Percentiles rank a stretch among this genome's conserved stretches.
These are phyloP conservation scores for Cryptococcus sp. DNA, from an alignment of 1,284 basidiomycete species.

Conservation along the genomic window DNA sequence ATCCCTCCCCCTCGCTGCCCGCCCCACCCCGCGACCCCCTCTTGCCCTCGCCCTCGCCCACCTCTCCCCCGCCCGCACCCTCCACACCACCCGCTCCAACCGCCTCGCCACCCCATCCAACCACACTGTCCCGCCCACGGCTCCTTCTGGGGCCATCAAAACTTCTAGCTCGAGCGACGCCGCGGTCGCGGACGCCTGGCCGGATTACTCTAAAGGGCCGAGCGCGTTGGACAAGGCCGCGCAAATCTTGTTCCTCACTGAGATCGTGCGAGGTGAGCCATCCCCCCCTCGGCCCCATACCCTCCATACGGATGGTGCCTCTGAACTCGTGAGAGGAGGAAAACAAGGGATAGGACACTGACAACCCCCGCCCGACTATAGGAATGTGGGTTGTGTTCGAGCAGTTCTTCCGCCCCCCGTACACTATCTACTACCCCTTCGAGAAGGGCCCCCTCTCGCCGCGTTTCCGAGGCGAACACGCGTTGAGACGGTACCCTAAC, in stretches of 20 bases:
- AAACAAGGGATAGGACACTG: background rate
- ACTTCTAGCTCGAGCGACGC: constrained; percentile 29
- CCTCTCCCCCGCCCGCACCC: constrained; percentile 8
- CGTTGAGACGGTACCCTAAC: constrained; percentile 93
- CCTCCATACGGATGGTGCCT: no score
- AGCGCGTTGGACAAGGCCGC: constrained; percentile 93
- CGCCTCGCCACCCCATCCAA: constrained; percentile 29
- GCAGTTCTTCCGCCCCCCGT: constrained; percentile 92
- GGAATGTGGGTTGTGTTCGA: constrained; percentile 99
- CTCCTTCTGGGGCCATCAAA: constrained; percentile 31
- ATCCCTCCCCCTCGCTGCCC: background rate
- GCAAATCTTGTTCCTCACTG: constrained; percentile 97
- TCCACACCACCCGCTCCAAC: constrained; percentile 18
- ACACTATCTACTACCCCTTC: constrained; percentile 86
- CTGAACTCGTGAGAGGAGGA: background rate
- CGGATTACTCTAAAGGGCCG: constrained; percentile 60
- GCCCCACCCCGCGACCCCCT: constrained; percentile 7
- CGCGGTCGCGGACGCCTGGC: constrained; percentile 13
- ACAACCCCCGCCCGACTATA: constrained; percentile 43
- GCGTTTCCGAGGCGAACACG: constrained; percentile 98
- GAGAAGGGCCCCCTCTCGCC: constrained; percentile 98
- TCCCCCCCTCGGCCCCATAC: constrained; percentile 2
- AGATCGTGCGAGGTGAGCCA: constrained; percentile 85
- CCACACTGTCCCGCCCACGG: constrained; percentile 15
- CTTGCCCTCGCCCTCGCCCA: constrained; percentile 4